A percentile compares a stretch with the other conserved stretches of the same genome.
phyloP scores from a whole-genome alignment of 108 stramenopile species.

The Fragilariopsis cylindrus region DNA sequence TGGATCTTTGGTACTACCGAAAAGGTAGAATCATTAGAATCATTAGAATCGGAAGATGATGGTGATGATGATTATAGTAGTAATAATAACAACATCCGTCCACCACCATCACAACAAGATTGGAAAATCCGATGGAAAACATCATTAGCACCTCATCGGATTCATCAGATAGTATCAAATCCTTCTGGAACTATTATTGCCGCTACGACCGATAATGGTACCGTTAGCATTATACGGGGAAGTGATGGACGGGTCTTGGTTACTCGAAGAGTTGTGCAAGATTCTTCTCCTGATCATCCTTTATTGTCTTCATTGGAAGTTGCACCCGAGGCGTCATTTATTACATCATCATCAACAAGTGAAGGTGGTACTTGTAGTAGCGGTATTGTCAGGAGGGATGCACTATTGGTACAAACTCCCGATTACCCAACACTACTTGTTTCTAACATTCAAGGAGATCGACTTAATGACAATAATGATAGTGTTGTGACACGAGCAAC shows the following conservation, averaged over 20 bases:
- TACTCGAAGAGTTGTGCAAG: constrained; percentile 50
- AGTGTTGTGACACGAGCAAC: constrained; percentile 48
- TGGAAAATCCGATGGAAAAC: constrained; percentile 45
- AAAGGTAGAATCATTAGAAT: background rate
- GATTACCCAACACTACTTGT: constrained; percentile 51
- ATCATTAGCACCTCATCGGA: constrained; percentile 44
- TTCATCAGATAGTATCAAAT: constrained; percentile 54
- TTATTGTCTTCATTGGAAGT: background rate
- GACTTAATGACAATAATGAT: constrained; percentile 50
- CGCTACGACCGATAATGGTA: constrained; percentile 52
- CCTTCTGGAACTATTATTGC: constrained; percentile 56
- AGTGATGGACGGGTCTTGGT: constrained; percentile 62
- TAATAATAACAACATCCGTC: background rate
- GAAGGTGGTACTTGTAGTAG: background rate
- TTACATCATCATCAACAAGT: background rate
- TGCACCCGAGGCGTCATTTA: constrained; percentile 21
- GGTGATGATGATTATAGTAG: background rate
- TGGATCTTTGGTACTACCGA: constrained; percentile 23
- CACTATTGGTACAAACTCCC: constrained; percentile 36
- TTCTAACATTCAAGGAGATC: constrained; percentile 61
- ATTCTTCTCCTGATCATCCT: constrained; percentile 4
- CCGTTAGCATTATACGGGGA: constrained; percentile 62
- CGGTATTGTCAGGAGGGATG: constrained; percentile 11
- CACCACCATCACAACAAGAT: constrained; percentile 17
- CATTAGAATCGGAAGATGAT: background rate